Base-by-base conservation (phyloP, 495 filamentous ascomycete species). In the Podospora appendiculata region DNA sequence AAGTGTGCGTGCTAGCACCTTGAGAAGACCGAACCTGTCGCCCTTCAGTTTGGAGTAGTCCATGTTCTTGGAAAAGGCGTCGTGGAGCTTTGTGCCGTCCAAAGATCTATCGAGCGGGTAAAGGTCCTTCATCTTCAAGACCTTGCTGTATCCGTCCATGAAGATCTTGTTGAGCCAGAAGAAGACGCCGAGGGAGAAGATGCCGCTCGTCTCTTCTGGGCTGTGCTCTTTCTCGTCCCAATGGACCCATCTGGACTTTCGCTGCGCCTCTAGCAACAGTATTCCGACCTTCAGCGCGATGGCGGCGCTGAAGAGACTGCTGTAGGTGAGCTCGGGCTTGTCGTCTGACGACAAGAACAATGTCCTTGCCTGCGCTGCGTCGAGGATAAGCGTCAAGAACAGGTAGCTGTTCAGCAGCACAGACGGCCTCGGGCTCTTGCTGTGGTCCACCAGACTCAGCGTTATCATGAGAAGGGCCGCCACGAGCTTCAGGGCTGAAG, bases 131-230 rank as follows among this genome's bases (percentile, higher is more conserved):
- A 64, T 41, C 6, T 34, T 40, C 42, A 61, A 34, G 36, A 59
- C 36, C 18, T 54, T 54, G 10, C 45, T 19, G 41, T 61, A 64
- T 6, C 61, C 61, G 2, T 4, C 32, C 39, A 56, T n/a, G 17
- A 64, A 59, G 8, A 64, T 40, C 1, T 36, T 40, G 36, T 61
- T 64, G 36, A 64, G 53, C 61, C 61, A 64, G 38, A 55, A 48
- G 42, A 48, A 64, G 17, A 52, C 56, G 3, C 54, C 54, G 10
- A 61, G 54, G 3, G 54, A 50, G 12, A 58, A 83, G 50, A 52
- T 62, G 51, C 53, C 77, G 68, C 51, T 82, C 70, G 75, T 81
- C n/a, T 78, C 78, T 55, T 89, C 86, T 0, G 80, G 80, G 34
- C 58, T 61, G 47, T 64, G 59, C 4, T 54, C 16, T 16, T 59